phyloP scores from a whole-genome alignment of 192 early-diverging fungal species.

The Backusella mclennaniae region DNA sequence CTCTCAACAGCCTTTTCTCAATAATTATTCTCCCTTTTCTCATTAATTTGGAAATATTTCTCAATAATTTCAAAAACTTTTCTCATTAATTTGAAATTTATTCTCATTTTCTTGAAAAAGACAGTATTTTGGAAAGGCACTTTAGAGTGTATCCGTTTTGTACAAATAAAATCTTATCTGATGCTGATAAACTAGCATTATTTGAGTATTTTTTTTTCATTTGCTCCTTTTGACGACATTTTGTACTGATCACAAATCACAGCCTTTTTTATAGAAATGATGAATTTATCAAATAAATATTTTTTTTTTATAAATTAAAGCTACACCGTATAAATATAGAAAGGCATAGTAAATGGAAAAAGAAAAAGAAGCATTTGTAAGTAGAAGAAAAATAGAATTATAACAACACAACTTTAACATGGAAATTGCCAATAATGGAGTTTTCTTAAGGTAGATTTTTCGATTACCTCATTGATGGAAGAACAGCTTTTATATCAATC shows the following conservation, averaged over 20 bases:
- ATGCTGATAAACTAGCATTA: neutral
- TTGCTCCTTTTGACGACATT: neutral
- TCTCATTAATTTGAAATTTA: too few species aligned
- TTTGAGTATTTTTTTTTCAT: neutral
- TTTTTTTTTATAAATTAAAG: neutral
- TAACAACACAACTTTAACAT: neutral
- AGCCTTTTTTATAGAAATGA: neutral
- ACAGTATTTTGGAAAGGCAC: neutral
- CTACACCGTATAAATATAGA: neutral
- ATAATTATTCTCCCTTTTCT: too few species aligned
- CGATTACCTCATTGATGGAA: too few species aligned
- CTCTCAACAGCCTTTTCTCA: too few species aligned
- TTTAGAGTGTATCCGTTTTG: neutral
- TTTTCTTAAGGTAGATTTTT: neutral
- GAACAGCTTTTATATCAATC: neutral
- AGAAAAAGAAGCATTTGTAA: too few species aligned
- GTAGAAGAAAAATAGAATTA: neutral
- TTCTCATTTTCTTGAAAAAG: too few species aligned
- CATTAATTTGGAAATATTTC: too few species aligned
- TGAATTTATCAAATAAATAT: neutral
- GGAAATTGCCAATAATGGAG: too few species aligned
- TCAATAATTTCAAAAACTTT: too few species aligned
- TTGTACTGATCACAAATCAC: neutral
- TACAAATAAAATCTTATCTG: neutral
- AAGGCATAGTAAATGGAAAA: too few species aligned